These are phyloP conservation scores for Hymenoscyphus repandus DNA, from an alignment of 2,329 filamentous ascomycete species.

Conservation along the genomic window DNA sequence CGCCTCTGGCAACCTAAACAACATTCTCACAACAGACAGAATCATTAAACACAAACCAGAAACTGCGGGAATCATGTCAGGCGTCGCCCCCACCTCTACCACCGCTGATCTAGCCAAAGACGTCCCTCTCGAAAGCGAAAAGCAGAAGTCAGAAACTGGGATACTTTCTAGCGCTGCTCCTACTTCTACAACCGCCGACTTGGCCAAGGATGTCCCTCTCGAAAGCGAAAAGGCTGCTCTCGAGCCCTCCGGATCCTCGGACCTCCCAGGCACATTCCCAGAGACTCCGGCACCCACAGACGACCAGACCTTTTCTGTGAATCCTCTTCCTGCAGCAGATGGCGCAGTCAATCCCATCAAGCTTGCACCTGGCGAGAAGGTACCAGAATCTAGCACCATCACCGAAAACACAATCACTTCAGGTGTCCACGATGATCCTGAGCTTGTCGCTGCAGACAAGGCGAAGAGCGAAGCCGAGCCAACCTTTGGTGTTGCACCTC, in stretches of 20 bases:
- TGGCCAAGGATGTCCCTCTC: conserved; percentile 63
- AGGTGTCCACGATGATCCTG: conserved; percentile 74
- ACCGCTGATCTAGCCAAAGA: conserved; percentile 65
- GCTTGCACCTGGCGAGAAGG: conserved; percentile 73
- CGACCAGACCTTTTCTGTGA: conserved; percentile 43
- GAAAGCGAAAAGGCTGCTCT: conserved; percentile 32
- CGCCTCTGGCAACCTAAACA: conserved; percentile 81
- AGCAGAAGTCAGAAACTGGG: conserved; percentile 41
- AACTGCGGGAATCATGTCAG: conserved; percentile 51
- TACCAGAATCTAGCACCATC: conserved; percentile 63
- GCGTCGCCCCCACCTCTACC: conserved; percentile 63
- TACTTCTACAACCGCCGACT: conserved; percentile 63
- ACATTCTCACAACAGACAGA: conserved; percentile 74
- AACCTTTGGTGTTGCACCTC: conserved; percentile 51
- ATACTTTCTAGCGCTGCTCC: conserved; percentile 65
- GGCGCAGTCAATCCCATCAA: conserved; percentile 73
- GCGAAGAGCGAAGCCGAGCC: conserved; percentile 35
- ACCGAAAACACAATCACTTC: conserved; percentile 63
- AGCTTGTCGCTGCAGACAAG: conserved; percentile 57
- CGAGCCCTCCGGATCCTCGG: conserved; percentile 35
- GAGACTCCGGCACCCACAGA: conserved; percentile 56
- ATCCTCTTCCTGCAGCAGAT: conserved; percentile 57
- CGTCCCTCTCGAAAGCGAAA: conserved; percentile 48
- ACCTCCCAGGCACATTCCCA: conserved; percentile 64
- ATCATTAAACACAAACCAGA: conserved; percentile 49